phyloP scores from a whole-genome alignment of 306 rosid genomes.

The Quercus gilva region DNA sequence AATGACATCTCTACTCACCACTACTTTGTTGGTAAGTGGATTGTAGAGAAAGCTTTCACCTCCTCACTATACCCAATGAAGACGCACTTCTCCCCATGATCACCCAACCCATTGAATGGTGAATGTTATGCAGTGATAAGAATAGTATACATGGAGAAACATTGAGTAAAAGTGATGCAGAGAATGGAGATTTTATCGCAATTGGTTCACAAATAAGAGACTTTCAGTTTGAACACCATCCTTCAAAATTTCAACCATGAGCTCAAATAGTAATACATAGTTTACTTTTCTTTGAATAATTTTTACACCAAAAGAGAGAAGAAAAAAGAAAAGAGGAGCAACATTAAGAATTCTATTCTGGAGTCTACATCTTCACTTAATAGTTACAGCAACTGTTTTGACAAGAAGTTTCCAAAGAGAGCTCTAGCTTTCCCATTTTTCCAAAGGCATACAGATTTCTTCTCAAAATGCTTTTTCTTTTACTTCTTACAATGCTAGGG shows the following conservation, averaged over 20 bases:
- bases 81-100: too few relatives aligned
- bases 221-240: neutral
- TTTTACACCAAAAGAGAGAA: neutral
- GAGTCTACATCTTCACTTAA: neutral
- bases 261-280: neutral
- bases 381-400: neutral
- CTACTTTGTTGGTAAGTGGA: too few relatives aligned
- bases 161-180: neutral
- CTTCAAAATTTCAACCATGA: neutral
- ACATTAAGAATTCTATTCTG: neutral
- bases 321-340: neutral
- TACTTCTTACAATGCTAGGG: neutral
- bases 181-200: neutral
- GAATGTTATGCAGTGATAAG: too few relatives aligned
- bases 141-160: neutral
- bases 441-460: neutral
- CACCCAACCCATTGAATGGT: too few relatives aligned
- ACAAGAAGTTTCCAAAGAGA: neutral
- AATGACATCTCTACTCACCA: too few relatives aligned
- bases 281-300: neutral
- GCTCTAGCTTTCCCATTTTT: neutral
- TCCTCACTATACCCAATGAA: too few relatives aligned
- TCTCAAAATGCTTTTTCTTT: neutral
- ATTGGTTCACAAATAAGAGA: neutral
- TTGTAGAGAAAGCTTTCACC: too few relatives aligned